These are phyloP conservation scores for Nemania sp. DNA, from an alignment of 2,329 filamentous ascomycete species.

Conservation along the genomic window DNA sequence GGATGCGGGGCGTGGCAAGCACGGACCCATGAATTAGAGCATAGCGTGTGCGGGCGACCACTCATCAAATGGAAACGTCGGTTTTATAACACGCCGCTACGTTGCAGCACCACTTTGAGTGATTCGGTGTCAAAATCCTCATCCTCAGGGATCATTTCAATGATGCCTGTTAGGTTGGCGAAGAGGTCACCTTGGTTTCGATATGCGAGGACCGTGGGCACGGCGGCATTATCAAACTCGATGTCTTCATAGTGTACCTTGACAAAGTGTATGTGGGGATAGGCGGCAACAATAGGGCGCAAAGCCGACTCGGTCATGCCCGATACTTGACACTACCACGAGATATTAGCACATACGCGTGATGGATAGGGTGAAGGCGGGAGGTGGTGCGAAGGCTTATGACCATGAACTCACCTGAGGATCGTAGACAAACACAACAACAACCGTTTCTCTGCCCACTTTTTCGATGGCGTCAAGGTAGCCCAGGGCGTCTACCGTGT, in stretches of 20 bases:
- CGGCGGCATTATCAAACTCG: slow-evolving; percentile 86
- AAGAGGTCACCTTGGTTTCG: slow-evolving; percentile 85
- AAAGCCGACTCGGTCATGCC: slow-evolving; percentile 78
- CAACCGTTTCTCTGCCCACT: slow-evolving; percentile 75
- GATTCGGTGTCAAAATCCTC: slow-evolving; percentile 60
- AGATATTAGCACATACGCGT: slow-evolving; percentile 32
- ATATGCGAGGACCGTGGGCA: slow-evolving; percentile 89
- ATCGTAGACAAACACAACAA: slow-evolving; percentile 94
- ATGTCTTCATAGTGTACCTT: slow-evolving; percentile 91
- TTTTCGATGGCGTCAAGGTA: slow-evolving; percentile 98
- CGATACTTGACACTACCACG: slow-evolving; percentile 72
- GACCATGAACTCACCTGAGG: slow-evolving; percentile 64
- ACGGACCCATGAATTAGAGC: neutral
- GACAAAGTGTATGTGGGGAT: slow-evolving; percentile 80
- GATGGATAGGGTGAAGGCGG: neutral
- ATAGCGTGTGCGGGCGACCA: neutral
- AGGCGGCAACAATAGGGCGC: slow-evolving; percentile 69
- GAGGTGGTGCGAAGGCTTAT: neutral
- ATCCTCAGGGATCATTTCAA: slow-evolving; percentile 79
- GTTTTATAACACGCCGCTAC: slow-evolving; percentile 54
- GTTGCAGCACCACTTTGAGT: slow-evolving; percentile 56
- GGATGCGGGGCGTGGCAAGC: neutral
- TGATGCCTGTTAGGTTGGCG: slow-evolving; percentile 82
- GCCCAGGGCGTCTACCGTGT: slow-evolving; percentile 83
- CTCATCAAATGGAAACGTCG: neutral